Evolutionary conservation across 2,329 filamentous ascomycete genomes (phyloP), one percentile per base, ranked within the genome.

Genomic region (Fusarium nurragi): DNA sequence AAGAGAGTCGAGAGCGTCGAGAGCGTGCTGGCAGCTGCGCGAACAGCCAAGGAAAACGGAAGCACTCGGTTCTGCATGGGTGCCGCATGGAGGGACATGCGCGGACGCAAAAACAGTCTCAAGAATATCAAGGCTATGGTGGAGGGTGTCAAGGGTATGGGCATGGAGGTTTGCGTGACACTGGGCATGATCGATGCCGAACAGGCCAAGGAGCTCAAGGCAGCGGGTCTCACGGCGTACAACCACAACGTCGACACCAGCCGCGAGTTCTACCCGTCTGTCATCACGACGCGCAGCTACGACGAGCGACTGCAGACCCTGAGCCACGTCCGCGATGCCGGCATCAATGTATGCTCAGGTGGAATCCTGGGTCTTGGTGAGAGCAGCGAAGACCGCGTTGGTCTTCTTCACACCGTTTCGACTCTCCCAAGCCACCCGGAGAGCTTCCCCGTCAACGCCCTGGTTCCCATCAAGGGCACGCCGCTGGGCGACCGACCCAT

Each of bases 41-140:
- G 87, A 32, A 86, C 87, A 28, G 93, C 93, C 60, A 92, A 91
- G 72, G 87, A 87, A 54, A 95, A 95, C 67, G 93, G 93, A 46
- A 93, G 90, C 80, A 96, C 92, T 10, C 87, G 93, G 3, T 97
- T 97, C 84, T 97, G 93, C 80, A 97, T 97, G 93, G 93, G 93
- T 10, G 93, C 93, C 5, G 93, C 93, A 0, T 97, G 93, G 93
- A 84, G 93, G 34, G 93, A 97, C 77, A 97, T 97, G 93, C 89
- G 92, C 14, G 93, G 93, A 18, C 90, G 93, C 67, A 95, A 94
- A 79, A 92, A 90, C 40, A 89, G 88, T 65, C 80, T 97, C 49
- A 89, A 88, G 77, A 95, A 95, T 76, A 90, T 97, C 77, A 91
- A 91, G 73, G 87, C 86, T 49, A 97, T 97, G 93, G 88, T 97